Percentiles rank a stretch among this genome's conserved stretches.
These are phyloP conservation scores for Cercospora sojina DNA, from an alignment of 2,329 filamentous ascomycete species.

Conservation along the genomic window DNA sequence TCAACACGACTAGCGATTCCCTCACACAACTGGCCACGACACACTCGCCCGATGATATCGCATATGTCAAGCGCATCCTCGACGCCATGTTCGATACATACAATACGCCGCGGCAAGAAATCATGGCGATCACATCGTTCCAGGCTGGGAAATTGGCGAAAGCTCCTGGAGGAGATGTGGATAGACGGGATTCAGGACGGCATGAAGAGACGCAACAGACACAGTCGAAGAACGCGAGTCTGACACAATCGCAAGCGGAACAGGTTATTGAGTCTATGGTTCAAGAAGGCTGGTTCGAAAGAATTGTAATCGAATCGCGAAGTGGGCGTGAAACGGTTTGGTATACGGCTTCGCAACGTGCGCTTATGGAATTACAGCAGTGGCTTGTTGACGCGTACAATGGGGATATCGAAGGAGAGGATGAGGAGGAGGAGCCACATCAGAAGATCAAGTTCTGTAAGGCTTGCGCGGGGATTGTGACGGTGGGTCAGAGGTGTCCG, in stretches of 20 bases:
- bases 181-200: slow-evolving; percentile 33
- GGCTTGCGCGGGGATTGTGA: slow-evolving; percentile 87
- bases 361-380: slow-evolving; percentile 76
- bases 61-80: slow-evolving; percentile 82
- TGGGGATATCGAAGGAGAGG: slow-evolving; percentile 57
- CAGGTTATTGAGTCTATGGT: slow-evolving; percentile 67
- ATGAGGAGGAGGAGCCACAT: slow-evolving; percentile 51
- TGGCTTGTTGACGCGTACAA: slow-evolving; percentile 94
- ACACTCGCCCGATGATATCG: slow-evolving; percentile 77
- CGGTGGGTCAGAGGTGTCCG: slow-evolving; percentile 73
- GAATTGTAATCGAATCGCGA: slow-evolving; percentile 49
- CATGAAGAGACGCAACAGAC: slow-evolving; percentile 24
- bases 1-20: slow-evolving; percentile 83
- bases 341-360: slow-evolving; percentile 73
- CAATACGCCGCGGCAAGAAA: slow-evolving; percentile 76
- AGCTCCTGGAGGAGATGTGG: slow-evolving; percentile 35
- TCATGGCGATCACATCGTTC: slow-evolving; percentile 76
- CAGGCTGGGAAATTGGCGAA: slow-evolving; percentile 71
- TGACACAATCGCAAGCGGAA: slow-evolving; percentile 79
- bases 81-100: slow-evolving; percentile 89
- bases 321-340: slow-evolving; percentile 53
- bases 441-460: slow-evolving; percentile 82
- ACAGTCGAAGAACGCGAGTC: slow-evolving; percentile 37
- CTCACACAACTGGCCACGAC: slow-evolving; percentile 84
- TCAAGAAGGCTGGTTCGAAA: slow-evolving; percentile 80